Conservation (phyloP, 768 basidiomycete species). For the Russula ochroleuca region DNA sequence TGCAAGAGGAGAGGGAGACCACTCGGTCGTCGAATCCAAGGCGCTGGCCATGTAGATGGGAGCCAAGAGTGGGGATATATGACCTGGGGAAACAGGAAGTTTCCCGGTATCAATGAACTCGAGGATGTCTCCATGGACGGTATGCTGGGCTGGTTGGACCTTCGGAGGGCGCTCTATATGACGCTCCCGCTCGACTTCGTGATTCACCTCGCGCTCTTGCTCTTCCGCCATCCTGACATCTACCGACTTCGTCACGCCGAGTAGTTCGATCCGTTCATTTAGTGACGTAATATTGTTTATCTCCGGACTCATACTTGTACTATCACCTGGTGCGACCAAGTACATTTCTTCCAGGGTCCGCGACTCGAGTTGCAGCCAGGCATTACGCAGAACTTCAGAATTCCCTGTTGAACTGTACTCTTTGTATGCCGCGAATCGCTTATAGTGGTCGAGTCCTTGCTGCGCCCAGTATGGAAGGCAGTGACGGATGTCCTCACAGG, state of each 20-base stretch:
- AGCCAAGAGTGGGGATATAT: slow-evolving; percentile 1
- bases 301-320: background rate
- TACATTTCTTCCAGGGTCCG: background rate
- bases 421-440: background rate
- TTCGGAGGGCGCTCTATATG: slow-evolving; percentile 15
- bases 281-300: background rate
- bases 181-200: slow-evolving; percentile 22
- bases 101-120: slow-evolving; percentile 17
- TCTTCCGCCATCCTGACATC: background rate
- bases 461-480: background rate
- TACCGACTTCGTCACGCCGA: background rate
- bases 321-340: background rate
- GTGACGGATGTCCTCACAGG: background rate
- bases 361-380: background rate
- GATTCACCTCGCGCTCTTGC: slow-evolving; percentile 18
- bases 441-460: background rate
- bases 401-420: background rate
- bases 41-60: background rate
- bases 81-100: background rate
- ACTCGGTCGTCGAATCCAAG: background rate
- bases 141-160: slow-evolving; percentile 8
- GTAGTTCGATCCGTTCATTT: background rate
- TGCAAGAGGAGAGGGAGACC: background rate
- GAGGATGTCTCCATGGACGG: slow-evolving; percentile 12
- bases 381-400: background rate